phyloP scores from a whole-genome alignment of 2,329 filamentous ascomycete genomes.

The Clarireedia homoeocarpa region DNA sequence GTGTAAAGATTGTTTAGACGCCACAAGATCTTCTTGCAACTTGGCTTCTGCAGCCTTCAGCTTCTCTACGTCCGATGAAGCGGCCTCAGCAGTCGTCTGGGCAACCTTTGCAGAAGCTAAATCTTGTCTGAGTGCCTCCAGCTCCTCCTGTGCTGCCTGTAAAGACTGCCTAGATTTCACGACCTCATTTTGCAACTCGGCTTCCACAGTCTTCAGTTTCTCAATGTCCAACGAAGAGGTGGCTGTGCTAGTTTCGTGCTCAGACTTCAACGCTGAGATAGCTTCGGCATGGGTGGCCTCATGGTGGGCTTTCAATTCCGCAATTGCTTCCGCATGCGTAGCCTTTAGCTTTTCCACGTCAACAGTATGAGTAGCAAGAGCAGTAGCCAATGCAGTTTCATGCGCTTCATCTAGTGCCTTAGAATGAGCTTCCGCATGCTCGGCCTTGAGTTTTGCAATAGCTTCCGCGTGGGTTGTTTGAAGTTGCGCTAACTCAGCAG shows the following conservation, averaged over 20 bases:
- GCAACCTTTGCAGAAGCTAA: slow-evolving; percentile 37
- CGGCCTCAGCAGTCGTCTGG: slow-evolving; percentile 36
- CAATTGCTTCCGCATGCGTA: slow-evolving; percentile 39
- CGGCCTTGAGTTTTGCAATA: slow-evolving; percentile 35
- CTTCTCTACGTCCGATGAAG: slow-evolving; percentile 18
- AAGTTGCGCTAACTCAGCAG: slow-evolving; percentile 44
- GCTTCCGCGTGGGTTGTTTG: slow-evolving; percentile 45
- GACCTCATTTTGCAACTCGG: slow-evolving; percentile 38
- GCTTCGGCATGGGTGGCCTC: slow-evolving; percentile 40
- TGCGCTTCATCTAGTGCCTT: slow-evolving; percentile 51
- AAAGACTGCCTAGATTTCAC: slow-evolving; percentile 35
- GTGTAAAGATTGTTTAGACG: slow-evolving; percentile 32
- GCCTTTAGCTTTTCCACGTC: slow-evolving; percentile 48
- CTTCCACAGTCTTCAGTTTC: slow-evolving; percentile 30
- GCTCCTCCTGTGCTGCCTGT: slow-evolving; percentile 18
- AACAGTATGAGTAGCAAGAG: slow-evolving; percentile 39
- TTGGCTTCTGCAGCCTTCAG: slow-evolving; percentile 31
- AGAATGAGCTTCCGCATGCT: slow-evolving; percentile 41
- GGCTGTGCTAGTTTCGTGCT: slow-evolving; percentile 35
- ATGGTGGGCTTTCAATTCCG: slow-evolving; percentile 36
- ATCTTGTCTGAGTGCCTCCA: slow-evolving; percentile 24
- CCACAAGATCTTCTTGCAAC: slow-evolving; percentile 39
- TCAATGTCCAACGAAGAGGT: slow-evolving; percentile 17
- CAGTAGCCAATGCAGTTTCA: slow-evolving; percentile 40
- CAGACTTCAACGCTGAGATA: slow-evolving; percentile 35